Evolutionary conservation across 768 basidiomycete genomes (phyloP).

Genomic region (Suillus fuscotomentosus): DNA sequence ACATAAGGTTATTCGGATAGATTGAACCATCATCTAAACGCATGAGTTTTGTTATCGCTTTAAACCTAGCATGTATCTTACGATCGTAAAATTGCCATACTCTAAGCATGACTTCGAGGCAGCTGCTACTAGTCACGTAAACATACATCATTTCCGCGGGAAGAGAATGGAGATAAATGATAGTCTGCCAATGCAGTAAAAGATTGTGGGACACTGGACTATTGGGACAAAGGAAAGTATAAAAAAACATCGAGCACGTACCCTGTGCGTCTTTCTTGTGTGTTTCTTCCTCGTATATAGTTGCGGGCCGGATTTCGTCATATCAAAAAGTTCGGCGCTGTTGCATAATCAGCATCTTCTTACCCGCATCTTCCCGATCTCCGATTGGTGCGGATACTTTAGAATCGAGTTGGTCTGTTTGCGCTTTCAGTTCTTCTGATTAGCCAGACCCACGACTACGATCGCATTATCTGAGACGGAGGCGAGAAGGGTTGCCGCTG

Average conservation of each 20-base stretch:
- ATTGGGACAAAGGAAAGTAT: not conserved
- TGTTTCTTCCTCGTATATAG: slow-evolving; percentile 41
- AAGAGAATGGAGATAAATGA: slow-evolving; percentile 6
- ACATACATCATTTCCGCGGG: slow-evolving; percentile 4
- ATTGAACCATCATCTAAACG: slow-evolving; percentile 50
- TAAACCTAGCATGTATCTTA: slow-evolving; percentile 62
- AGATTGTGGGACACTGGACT: not conserved
- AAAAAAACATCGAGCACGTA: slow-evolving; percentile 12
- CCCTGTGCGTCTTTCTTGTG: slow-evolving; percentile 43
- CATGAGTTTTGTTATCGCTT: slow-evolving; percentile 68
- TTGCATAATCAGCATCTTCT: slow-evolving; percentile 58
- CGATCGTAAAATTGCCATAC: slow-evolving; percentile 56
- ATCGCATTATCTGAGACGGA: slow-evolving; percentile 57
- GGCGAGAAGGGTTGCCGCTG: slow-evolving; percentile 39
- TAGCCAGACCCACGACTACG: slow-evolving; percentile 65
- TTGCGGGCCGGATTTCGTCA: slow-evolving; percentile 34
- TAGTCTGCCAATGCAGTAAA: not conserved
- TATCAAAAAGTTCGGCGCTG: slow-evolving; percentile 71
- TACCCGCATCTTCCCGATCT: slow-evolving; percentile 21
- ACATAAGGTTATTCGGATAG: not conserved
- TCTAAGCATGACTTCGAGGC: slow-evolving; percentile 25
- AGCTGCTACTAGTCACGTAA: slow-evolving; percentile 27
- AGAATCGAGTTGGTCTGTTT: slow-evolving; percentile 44
- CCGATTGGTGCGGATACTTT: slow-evolving; percentile 6
- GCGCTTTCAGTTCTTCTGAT: slow-evolving; percentile 51